phyloP scores from a whole-genome alignment of 768 basidiomycete species.

The Sutorius australiensis region DNA sequence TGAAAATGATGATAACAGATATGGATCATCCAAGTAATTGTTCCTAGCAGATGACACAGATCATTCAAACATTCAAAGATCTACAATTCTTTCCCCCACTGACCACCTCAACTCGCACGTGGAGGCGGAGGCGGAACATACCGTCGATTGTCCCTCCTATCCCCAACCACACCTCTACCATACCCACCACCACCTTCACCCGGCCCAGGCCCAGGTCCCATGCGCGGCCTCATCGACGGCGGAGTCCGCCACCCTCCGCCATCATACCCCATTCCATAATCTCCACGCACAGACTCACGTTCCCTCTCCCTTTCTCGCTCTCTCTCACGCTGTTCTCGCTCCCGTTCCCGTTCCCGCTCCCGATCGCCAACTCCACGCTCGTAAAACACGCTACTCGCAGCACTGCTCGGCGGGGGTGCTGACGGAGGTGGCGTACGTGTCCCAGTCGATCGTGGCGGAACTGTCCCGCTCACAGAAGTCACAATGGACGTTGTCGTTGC shows the following conservation, averaged over 20 bases:
- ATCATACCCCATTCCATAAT: conserved; percentile 36
- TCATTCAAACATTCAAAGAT: background rate
- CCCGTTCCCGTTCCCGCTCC: conserved; percentile 11
- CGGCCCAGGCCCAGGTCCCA: conserved; percentile 9
- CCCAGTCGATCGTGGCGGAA: conserved; percentile 8
- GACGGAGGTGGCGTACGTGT: conserved; percentile 21
- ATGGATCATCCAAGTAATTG: background rate
- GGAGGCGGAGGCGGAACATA: conserved; percentile 32
- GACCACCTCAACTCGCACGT: conserved; percentile 6
- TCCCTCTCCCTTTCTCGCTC: conserved; percentile 25
- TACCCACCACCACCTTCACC: conserved; percentile 10
- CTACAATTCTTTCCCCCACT: too few species aligned
- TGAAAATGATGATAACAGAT: too few species aligned
- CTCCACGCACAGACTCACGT: conserved; percentile 33
- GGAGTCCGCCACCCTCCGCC: conserved; percentile 27
- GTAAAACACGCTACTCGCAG: conserved; percentile 30
- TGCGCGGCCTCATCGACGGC: conserved; percentile 20
- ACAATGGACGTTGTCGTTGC: conserved; percentile 4
- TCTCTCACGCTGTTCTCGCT: conserved; percentile 10
- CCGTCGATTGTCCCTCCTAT: conserved; percentile 36
- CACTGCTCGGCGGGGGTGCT: conserved; percentile 24
- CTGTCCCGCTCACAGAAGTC: background rate
- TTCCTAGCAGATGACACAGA: background rate
- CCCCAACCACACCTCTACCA: conserved; percentile 15
- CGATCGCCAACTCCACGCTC: conserved; percentile 18